phyloP scores from a whole-genome alignment of 352 stramenopile genomes.

The Globisporangium iwayamae region DNA sequence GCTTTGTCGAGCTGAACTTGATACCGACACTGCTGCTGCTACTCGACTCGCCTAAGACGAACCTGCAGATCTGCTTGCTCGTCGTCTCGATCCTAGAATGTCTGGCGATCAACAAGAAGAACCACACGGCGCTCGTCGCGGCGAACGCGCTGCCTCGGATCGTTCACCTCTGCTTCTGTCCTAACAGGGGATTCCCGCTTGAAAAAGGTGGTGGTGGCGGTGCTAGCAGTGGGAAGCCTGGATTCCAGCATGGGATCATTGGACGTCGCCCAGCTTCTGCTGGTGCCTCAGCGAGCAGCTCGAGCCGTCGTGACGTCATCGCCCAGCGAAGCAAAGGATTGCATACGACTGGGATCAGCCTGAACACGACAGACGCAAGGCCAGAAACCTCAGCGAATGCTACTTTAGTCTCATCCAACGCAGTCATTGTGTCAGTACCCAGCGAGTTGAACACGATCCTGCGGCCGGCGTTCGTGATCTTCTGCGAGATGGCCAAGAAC shows the following conservation, averaged over 20 bases:
- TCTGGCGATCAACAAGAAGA: constrained; percentile 44
- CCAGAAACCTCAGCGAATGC: not conserved
- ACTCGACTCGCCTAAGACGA: constrained; percentile 35
- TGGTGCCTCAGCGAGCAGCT: not conserved
- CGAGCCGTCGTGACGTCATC: constrained; percentile 8
- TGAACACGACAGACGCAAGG: not conserved
- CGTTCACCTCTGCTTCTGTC: constrained; percentile 50
- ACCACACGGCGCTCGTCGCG: constrained; percentile 45
- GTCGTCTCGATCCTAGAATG: constrained; percentile 58
- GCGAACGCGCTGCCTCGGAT: constrained; percentile 44
- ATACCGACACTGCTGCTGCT: constrained; percentile 53
- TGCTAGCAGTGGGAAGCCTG: not conserved
- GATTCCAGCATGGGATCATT: not conserved
- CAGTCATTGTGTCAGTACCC: constrained; percentile 5
- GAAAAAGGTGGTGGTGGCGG: not conserved
- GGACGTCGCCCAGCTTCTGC: constrained; percentile 8
- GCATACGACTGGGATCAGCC: not conserved
- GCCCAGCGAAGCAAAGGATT: constrained; percentile 2
- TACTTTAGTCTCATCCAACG: not conserved
- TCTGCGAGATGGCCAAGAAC: constrained; percentile 64
- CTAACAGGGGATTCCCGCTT: constrained; percentile 4
- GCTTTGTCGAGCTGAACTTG: constrained; percentile 55
- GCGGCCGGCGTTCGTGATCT: constrained; percentile 46
- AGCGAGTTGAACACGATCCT: constrained; percentile 26
- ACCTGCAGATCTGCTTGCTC: constrained; percentile 37